Base-by-base conservation (phyloP, 2,329 filamentous ascomycete species). In the Colletotrichum sp. region DNA sequence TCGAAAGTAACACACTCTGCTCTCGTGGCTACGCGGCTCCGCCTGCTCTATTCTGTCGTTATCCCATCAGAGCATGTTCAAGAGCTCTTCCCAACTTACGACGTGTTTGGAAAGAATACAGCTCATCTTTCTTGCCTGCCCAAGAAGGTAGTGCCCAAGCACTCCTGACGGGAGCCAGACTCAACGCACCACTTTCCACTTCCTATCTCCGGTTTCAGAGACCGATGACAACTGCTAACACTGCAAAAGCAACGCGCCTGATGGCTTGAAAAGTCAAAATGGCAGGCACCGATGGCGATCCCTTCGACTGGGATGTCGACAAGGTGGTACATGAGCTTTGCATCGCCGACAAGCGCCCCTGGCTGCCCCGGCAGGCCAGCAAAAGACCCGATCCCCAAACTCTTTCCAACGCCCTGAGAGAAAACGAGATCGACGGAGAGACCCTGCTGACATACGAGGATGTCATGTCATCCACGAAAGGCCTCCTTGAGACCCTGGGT, bases 281-380 rank as follows among this genome's bases (percentile, higher is more conserved):
- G 84, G 81, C 77, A 77, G 30, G 77, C 76, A 68, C 83, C 83
- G 82, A 83, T 18, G 81, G 85, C 72, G 95, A 98, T 84, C 95
- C 95, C n/a, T 94, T 93, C 83, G 81, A 89, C 70, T 98, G 95
- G 95, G 89, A 90, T 44, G 88, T 93, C 36, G 91, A 94, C 49
- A 89, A 92, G 44, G 91, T 98, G 13, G 89, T 94, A 12, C 82
- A 87, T 18, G 92, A 93, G 80, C 87, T 98, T 5, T 95, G 93
- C 81, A 87, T 89, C 26, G 80, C 86, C 3, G 81, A 87, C 5
- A 52, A 57, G 28, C 86, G 87, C 64, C 88, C 90, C 12, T 91
- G 90, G 89, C 79, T 78, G 55, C 81, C 82, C 70, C 84, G 84
- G 64, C 83, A 81, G 30, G 77, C 78, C 21, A 78, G 80, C 18